These are phyloP conservation scores for Solanum gandarillasii DNA, from an alignment of 257 asterid genomes.

Conservation along the genomic window DNA sequence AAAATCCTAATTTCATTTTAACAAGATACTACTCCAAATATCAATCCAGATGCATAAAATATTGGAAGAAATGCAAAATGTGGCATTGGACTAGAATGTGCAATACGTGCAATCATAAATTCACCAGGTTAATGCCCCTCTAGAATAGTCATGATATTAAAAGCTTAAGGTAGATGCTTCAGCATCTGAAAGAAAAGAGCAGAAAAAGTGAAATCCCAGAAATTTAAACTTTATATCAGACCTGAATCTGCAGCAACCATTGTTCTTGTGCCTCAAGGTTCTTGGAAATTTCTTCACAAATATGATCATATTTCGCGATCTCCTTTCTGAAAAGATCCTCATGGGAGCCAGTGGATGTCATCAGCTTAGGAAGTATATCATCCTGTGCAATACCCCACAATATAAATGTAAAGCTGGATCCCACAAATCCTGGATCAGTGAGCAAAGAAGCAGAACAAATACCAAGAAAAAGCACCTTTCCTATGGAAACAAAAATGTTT, in stretches of 20 bases:
- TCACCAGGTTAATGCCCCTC: too few species aligned
- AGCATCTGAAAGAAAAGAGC: background rate
- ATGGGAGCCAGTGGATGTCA: slow-evolving; percentile 77
- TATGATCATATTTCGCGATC: slow-evolving; percentile 72
- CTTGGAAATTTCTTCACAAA: slow-evolving; percentile 71
- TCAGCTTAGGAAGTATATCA: slow-evolving; percentile 89
- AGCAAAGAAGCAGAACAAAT: background rate
- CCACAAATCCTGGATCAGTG: background rate
- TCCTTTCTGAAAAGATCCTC: slow-evolving; percentile 96
- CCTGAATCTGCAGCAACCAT: slow-evolving; percentile 83
- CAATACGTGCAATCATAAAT: too few species aligned
- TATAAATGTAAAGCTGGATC: background rate
- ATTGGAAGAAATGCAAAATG: too few species aligned
- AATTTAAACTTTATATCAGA: slow-evolving; percentile 7
- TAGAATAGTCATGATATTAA: too few species aligned
- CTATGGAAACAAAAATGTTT: too few species aligned
- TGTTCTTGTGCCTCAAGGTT: slow-evolving; percentile 82
- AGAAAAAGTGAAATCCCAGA: background rate
- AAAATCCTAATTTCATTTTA: background rate
- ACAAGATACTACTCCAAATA: background rate
- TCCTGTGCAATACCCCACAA: slow-evolving; percentile 44
- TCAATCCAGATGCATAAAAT: too few species aligned
- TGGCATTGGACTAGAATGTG: too few species aligned
- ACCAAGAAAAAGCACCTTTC: too few species aligned
- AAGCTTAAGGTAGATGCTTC: background rate